These are phyloP conservation scores for Sphagnum contortum DNA, from an alignment of 225 moss, liverwort and hornwort species.

Conservation along the genomic window DNA sequence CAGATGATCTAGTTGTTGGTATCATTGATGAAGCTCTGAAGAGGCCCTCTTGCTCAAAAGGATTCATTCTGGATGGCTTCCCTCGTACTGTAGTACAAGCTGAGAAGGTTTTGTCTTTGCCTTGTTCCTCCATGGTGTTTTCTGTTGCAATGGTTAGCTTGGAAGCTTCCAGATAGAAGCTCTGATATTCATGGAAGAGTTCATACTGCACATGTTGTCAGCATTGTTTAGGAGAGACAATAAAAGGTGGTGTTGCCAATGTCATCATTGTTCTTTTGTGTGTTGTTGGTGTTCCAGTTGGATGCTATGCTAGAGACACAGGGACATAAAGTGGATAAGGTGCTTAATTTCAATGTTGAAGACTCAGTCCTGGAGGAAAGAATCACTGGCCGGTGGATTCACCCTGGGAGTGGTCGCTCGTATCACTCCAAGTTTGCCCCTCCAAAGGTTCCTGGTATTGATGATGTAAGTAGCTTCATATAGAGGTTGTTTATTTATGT, in stretches of 20 bases:
- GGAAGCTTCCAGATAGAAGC: too few relatives aligned
- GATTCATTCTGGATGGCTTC: constrained; percentile 83
- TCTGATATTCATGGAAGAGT: too few relatives aligned
- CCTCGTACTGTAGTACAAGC: constrained; percentile 91
- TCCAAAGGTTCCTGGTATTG: constrained; percentile 57
- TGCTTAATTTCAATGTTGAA: constrained; percentile 70
- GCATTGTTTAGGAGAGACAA: too few relatives aligned
- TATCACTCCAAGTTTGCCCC: constrained; percentile 81
- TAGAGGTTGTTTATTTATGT: too few relatives aligned
- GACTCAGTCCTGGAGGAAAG: constrained; percentile 80
- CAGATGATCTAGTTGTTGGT: constrained; percentile 61
- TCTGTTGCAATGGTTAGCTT: too few relatives aligned
- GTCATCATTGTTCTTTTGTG: neutral
- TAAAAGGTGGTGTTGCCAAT: too few relatives aligned
- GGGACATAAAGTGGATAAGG: constrained; percentile 67
- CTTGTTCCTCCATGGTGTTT: too few relatives aligned
- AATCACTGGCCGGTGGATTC: constrained; percentile 86
- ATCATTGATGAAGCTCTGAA: constrained; percentile 78
- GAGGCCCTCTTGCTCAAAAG: constrained; percentile 62
- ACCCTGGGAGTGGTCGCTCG: constrained; percentile 70
- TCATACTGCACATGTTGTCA: too few relatives aligned
- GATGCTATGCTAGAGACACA: constrained; percentile 69
- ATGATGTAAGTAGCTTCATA: constrained; percentile 41
- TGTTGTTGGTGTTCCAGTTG: constrained; percentile 22
- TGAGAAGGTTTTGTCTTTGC: constrained; percentile 25